Base-by-base conservation (phyloP, 176 grass and related monocot genomes). In the Otatea glauca region DNA sequence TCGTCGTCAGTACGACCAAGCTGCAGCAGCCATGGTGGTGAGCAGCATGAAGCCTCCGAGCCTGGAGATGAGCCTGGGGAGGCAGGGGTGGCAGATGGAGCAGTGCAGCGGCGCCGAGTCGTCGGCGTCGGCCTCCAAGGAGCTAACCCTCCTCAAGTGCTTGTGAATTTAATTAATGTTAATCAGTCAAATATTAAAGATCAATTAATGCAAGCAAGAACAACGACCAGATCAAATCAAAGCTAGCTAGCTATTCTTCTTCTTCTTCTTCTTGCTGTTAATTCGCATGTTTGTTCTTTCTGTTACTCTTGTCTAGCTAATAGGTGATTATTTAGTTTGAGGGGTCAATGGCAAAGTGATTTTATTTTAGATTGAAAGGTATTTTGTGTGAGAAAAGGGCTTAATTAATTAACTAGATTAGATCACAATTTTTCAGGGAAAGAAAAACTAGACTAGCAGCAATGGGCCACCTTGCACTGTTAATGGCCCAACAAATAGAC, bases 31-130 rank as follows among this genome's bases (percentile, higher is more conserved):
- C 68, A 72, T 72, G 39, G 54, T 20, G 12, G 70, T 35, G 55
- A 16, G 45, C 71, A 18, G 48, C 71, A 32, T 74, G 43, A 62
- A 59, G n/a, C 37, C 27, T 59, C 85, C 76, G 24, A 91, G 75
- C 85, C 54, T 91, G 51, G 89, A 91, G 81, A 91, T 91, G 80
- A 87, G 85, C 37, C 70, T 91, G 51, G 89, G 89, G 5, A 75
- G 81, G 70, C 70, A 91, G 63, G 89, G 81, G 25, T 91, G 89
- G 89, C 75, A 87, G 69, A 84, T 68, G 74, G 83, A 78, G 44
- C 56, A 80, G 11, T 62, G 76, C 58, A 29, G 74, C 59, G 69
- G 81, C 59, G 69, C 71, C 3, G 84, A 73, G 56, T 32, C 76
- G 0, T 55, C 84, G 29, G 7, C 74, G 44, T 18, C 74, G 12